Conservation (phyloP, 106 monocot species). For the Dioscorea alata region DNA sequence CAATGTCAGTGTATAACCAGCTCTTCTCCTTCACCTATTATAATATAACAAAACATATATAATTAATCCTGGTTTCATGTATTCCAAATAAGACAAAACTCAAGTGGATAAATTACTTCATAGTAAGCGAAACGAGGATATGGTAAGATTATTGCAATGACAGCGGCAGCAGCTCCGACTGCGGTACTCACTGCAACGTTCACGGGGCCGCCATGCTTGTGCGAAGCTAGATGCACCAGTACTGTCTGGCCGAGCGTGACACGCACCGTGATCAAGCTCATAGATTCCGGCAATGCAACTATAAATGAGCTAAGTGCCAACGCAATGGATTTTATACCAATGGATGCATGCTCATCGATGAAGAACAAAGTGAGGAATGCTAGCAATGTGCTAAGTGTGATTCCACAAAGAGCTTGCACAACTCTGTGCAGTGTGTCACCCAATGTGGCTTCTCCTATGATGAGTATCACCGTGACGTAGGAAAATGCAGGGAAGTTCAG, state of each 20-base stretch:
- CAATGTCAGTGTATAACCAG: constrained; percentile 26
- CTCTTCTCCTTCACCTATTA: constrained; percentile 37
- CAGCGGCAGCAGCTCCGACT: constrained; percentile 39
- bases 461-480: constrained; percentile 49
- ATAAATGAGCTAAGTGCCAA: constrained; percentile 38
- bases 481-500: constrained; percentile 56
- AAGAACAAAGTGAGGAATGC: constrained; percentile 26
- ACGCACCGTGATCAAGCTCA: constrained; percentile 28
- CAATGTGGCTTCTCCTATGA: constrained; percentile 43
- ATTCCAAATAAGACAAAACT: background rate
- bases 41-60: background rate
- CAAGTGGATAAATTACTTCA: constrained; percentile 26
- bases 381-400: constrained; percentile 21
- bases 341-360: constrained; percentile 18
- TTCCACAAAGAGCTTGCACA: constrained; percentile 22
- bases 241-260: constrained; percentile 64
- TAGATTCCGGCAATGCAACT: constrained; percentile 27
- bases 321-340: constrained; percentile 8
- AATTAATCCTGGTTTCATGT: background rate
- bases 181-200: constrained; percentile 45
- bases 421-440: constrained; percentile 32
- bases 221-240: constrained; percentile 38
- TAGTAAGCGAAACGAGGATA: constrained; percentile 42
- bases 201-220: constrained; percentile 1
- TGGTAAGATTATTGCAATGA: constrained; percentile 47